phyloP scores from a whole-genome alignment of 2,329 filamentous ascomycete species.

The Paecilomyces niveus region DNA sequence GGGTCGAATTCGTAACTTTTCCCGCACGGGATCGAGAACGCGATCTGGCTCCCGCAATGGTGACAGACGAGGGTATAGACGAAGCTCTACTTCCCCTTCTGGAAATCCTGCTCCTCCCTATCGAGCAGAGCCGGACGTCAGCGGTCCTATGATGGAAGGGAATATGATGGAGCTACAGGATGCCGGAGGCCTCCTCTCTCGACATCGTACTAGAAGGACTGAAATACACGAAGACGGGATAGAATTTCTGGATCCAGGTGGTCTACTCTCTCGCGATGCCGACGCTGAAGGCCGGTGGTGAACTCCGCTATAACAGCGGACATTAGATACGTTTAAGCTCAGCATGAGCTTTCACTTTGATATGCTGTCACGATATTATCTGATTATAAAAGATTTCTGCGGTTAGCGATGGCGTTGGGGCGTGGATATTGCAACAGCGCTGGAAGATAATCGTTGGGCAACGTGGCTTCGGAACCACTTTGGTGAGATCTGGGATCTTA shows the following conservation, averaged over 20 bases:
- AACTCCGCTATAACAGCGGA: neutral
- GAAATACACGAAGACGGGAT: neutral
- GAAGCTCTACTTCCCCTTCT: conserved; percentile 10
- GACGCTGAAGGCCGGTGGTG: neutral
- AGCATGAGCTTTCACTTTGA: neutral
- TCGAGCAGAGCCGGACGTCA: conserved; percentile 12
- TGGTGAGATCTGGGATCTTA: neutral
- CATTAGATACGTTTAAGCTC: too few species aligned
- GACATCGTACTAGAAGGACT: neutral
- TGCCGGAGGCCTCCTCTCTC: conserved; percentile 34
- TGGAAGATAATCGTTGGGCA: neutral
- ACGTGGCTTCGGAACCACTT: neutral
- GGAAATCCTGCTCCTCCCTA: conserved; percentile 13
- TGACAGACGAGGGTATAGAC: conserved; percentile 9
- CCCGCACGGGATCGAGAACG: conserved; percentile 1
- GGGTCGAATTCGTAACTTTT: conserved; percentile 8
- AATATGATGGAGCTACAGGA: conserved; percentile 32
- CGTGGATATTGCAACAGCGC: neutral
- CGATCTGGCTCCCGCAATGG: conserved; percentile 1
- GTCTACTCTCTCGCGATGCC: neutral
- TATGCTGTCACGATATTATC: neutral
- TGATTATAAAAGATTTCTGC: neutral
- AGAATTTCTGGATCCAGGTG: neutral
- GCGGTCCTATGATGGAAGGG: conserved; percentile 11
- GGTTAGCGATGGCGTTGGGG: conserved; percentile 1